Conservation (phyloP, 345 rosid species). For the Anacardium occidentale region DNA sequence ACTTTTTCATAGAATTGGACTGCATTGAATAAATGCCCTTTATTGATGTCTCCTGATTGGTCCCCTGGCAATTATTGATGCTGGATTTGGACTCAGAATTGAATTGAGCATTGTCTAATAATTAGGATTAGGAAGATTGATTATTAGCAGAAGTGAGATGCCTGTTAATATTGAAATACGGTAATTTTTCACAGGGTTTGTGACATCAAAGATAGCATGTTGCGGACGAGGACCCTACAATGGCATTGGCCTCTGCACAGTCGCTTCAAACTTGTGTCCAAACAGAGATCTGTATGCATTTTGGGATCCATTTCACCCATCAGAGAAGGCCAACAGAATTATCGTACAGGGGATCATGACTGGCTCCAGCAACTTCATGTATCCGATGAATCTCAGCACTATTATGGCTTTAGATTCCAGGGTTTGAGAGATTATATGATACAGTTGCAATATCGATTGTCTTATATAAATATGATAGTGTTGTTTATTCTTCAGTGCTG, state of each 20-base stretch:
- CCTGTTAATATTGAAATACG: not conserved
- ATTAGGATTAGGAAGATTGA: not conserved
- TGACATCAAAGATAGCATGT: conserved; percentile 43
- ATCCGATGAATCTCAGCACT: conserved; percentile 47
- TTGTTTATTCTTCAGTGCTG: not conserved
- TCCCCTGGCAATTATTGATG: conserved; percentile 12
- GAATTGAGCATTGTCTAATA: too few species aligned
- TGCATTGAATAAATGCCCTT: conserved; percentile 14
- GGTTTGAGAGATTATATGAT: not conserved
- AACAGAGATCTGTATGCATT: conserved; percentile 38
- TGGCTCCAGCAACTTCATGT: conserved; percentile 34
- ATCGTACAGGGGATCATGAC: conserved; percentile 28
- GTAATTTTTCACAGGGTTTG: conserved; percentile 33
- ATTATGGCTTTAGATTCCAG: conserved; percentile 35
- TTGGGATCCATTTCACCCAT: conserved; percentile 51
- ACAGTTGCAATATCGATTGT: not conserved
- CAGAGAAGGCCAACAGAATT: conserved; percentile 37
- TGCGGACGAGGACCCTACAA: conserved; percentile 48
- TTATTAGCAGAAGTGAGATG: not conserved
- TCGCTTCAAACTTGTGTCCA: conserved; percentile 37
- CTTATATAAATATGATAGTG: not conserved
- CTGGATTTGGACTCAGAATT: not conserved
- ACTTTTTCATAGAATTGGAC: conserved; percentile 2
- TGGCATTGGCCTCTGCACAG: conserved; percentile 43
- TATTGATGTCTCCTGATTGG: not conserved